Evolutionary conservation across 495 filamentous ascomycete genomes (phyloP).

Genomic region (Penicillium mononematosum): DNA sequence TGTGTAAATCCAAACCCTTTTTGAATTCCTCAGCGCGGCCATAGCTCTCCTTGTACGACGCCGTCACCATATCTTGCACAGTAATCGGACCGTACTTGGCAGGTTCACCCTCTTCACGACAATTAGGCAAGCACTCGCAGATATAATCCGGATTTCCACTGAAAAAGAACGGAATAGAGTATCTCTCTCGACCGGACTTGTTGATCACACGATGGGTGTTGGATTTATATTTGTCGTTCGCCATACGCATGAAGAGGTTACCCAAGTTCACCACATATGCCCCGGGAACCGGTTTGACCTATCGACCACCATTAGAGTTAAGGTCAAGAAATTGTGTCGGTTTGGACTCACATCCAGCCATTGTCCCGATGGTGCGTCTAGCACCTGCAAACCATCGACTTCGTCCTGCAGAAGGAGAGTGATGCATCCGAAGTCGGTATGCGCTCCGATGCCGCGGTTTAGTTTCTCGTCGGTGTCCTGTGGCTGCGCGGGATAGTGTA

Average conservation of each 20-base stretch:
- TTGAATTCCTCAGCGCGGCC: conserved; percentile 38
- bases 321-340: neutral
- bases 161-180: conserved; percentile 64
- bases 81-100: conserved; percentile 52
- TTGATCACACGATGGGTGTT: conserved; percentile 55
- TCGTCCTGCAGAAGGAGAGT: conserved; percentile 50
- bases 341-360: conserved; percentile 39
- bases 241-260: conserved; percentile 60
- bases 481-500: conserved; percentile 44
- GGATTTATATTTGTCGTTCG: conserved; percentile 56
- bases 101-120: conserved; percentile 33
- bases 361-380: conserved; percentile 45
- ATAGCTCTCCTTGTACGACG: conserved; percentile 36
- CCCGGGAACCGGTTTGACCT: conserved; percentile 48
- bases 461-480: conserved; percentile 42
- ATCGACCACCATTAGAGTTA: conserved; percentile 20
- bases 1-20: conserved; percentile 25
- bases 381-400: conserved; percentile 50
- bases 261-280: conserved; percentile 57
- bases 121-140: conserved; percentile 55
- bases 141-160: conserved; percentile 54
- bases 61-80: conserved; percentile 36
- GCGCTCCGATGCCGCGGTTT: conserved; percentile 46
- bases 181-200: conserved; percentile 47
- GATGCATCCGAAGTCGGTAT: conserved; percentile 47